Evolutionary conservation across 805 yeast species (phyloP).

Genomic region (Nakazawaea peltata): DNA sequence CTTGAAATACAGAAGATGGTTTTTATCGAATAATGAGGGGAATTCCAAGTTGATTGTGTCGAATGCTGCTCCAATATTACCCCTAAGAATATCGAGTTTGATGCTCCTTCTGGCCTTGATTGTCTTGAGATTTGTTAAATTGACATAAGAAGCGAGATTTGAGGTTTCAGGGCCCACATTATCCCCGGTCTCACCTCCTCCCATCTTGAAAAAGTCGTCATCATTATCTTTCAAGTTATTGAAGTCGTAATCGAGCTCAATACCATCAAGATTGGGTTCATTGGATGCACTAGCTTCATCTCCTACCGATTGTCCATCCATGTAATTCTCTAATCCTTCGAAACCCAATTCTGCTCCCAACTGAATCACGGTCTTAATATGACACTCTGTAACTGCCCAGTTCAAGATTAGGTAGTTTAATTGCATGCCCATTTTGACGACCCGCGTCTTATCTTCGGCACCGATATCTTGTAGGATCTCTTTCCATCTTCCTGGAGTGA

Average conservation of each 20-base stretch:
- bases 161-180: slow-evolving; percentile 4
- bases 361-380: slow-evolving; percentile 54
- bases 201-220: slow-evolving; percentile 3
- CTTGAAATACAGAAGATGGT: slow-evolving; percentile 62
- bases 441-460: not conserved
- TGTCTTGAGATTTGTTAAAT: slow-evolving; percentile 35
- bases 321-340: slow-evolving; percentile 11
- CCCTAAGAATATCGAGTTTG: slow-evolving; percentile 44
- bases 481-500: slow-evolving; percentile 8
- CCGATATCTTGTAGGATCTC: slow-evolving; percentile 8
- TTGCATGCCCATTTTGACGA: slow-evolving; percentile 12
- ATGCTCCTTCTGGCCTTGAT: slow-evolving; percentile 47
- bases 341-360: slow-evolving; percentile 52
- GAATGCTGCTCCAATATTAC: slow-evolving; percentile 55
- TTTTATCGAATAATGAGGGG: slow-evolving; percentile 58
- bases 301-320: slow-evolving; percentile 20
- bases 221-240: slow-evolving; percentile 11
- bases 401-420: slow-evolving; percentile 54
- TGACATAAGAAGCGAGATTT: slow-evolving; percentile 11
- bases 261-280: slow-evolving; percentile 17
- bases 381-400: slow-evolving; percentile 73
- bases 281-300: slow-evolving; percentile 18
- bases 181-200: too few relatives aligned
- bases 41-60: slow-evolving; percentile 46
- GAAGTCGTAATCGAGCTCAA: slow-evolving; percentile 13